phyloP scores from a whole-genome alignment of 306 rosid genomes.

The Senna tora region DNA sequence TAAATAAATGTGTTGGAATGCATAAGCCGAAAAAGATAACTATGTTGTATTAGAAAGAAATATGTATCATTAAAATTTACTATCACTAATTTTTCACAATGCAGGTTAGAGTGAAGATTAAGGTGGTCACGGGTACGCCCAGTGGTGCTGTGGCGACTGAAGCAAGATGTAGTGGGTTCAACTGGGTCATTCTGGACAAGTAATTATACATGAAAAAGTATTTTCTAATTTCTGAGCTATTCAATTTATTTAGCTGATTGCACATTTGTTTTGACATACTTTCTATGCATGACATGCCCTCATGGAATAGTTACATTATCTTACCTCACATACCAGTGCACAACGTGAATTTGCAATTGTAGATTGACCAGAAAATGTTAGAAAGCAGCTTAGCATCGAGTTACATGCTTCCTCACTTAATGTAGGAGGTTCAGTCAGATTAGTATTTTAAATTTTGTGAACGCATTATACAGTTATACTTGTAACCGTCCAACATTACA shows the following conservation, averaged over 20 bases:
- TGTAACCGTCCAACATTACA: neutral
- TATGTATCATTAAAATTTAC: constrained; percentile 9
- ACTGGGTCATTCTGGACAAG: constrained; percentile 99
- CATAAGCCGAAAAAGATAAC: neutral
- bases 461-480: neutral
- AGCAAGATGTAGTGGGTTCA: constrained; percentile 81
- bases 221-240: constrained; percentile 66
- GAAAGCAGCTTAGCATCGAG: neutral
- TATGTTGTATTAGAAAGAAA: neutral
- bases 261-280: constrained; percentile 20
- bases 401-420: neutral
- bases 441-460: neutral
- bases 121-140: constrained; percentile 76
- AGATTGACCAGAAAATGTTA: neutral
- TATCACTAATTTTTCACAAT: constrained; percentile 16
- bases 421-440: too few species aligned
- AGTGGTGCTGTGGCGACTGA: constrained; percentile 87
- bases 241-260: constrained; percentile 39
- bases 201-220: constrained; percentile 77
- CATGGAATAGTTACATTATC: neutral
- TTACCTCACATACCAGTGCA: neutral
- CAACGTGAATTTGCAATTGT: neutral
- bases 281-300: constrained; percentile 5
- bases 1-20: neutral
- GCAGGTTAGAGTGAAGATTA: constrained; percentile 89